A percentile compares a stretch with the other conserved stretches of the same genome.
Conservation (phyloP, 495 filamentous ascomycete genomes). For the Paragyromitra xinjiangensis region DNA sequence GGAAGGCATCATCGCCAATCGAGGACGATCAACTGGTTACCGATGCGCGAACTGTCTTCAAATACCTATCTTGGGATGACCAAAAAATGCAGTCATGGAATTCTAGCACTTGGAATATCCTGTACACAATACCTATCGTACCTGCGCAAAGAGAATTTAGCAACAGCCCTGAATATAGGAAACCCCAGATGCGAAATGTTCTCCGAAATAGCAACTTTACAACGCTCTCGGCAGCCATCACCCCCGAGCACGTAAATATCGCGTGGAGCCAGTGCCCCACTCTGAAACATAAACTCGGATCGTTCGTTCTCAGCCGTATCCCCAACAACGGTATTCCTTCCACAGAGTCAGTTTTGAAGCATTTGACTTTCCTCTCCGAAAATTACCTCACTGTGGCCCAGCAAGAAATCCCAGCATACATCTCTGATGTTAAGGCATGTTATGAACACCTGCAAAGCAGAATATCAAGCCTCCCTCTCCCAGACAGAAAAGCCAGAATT, state of each 20-base stretch:
- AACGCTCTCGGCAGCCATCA: slow-evolving; percentile 29
- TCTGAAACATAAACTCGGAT: slow-evolving; percentile 22
- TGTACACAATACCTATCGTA: slow-evolving; percentile 24
- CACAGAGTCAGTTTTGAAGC: slow-evolving; percentile 30
- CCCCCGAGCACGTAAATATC: slow-evolving; percentile 27
- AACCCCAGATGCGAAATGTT: slow-evolving; percentile 13
- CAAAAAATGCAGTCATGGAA: slow-evolving; percentile 30
- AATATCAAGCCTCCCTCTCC: background rate
- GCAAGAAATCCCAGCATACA: slow-evolving; percentile 34
- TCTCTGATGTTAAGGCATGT: slow-evolving; percentile 35
- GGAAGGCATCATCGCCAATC: slow-evolving; percentile 6
- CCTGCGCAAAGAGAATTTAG: slow-evolving; percentile 24
- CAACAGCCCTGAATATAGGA: slow-evolving; percentile 2
- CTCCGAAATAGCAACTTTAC: slow-evolving; percentile 33
- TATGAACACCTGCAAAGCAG: slow-evolving; percentile 44
- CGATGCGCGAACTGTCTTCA: slow-evolving; percentile 40
- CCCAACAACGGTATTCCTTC: slow-evolving; percentile 18
- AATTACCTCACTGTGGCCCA: slow-evolving; percentile 24
- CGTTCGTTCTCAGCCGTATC: slow-evolving; percentile 20
- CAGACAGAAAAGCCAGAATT: slow-evolving; percentile 34
- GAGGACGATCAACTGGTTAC: slow-evolving; percentile 23
- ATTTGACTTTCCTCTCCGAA: slow-evolving; percentile 45
- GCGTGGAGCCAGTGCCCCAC: slow-evolving; percentile 52
- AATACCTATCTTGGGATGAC: slow-evolving; percentile 44
- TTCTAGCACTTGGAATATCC: slow-evolving; percentile 9